A percentile compares a stretch with the other conserved stretches of the same genome.
Evolutionary conservation across 192 early-diverging fungal species (phyloP).

Genomic region (Funneliformis mosseae): DNA sequence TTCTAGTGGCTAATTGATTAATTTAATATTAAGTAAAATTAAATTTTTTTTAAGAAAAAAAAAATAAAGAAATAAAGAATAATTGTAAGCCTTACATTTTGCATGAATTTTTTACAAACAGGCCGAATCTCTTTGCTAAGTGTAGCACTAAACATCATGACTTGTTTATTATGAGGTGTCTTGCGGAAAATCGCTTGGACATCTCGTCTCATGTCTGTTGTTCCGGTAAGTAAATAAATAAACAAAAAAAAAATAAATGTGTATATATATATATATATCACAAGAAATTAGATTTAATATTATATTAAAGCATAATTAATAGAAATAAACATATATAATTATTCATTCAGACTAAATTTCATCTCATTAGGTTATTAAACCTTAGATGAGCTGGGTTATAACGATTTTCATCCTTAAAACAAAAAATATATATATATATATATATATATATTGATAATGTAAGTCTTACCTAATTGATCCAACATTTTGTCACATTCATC

Average conservation of each 20-base stretch:
- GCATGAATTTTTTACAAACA: slow-evolving; percentile 98
- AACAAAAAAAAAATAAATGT: slow-evolving; percentile 20
- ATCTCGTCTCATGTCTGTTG: slow-evolving; percentile 92
- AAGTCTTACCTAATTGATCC: slow-evolving; percentile 76
- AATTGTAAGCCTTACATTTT: slow-evolving; percentile 62
- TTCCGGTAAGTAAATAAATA: too few relatives aligned
- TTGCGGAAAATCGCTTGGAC: slow-evolving; percentile 95
- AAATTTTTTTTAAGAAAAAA: slow-evolving; percentile 22
- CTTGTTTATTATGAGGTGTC: slow-evolving; percentile 97
- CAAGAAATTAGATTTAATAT: background rate
- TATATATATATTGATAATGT: background rate
- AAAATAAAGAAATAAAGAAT: background rate
- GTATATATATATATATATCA: background rate
- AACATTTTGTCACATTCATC: slow-evolving; percentile 99
- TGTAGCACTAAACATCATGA: slow-evolving; percentile 98
- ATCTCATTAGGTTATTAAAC: slow-evolving; percentile 49
- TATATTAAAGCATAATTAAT: background rate
- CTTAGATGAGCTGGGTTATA: slow-evolving; percentile 83
- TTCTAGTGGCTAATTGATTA: slow-evolving; percentile 75
- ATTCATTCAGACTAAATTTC: slow-evolving; percentile 36
- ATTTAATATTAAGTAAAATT: slow-evolving; percentile 23
- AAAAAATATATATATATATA: background rate
- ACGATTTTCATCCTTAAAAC: slow-evolving; percentile 39
- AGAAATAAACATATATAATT: background rate
- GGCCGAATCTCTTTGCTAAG: slow-evolving; percentile 90